Evolutionary conservation across 2,329 filamentous ascomycete species (phyloP), one percentile per base, ranked within the genome.

Genomic region (Nemania serpens): DNA sequence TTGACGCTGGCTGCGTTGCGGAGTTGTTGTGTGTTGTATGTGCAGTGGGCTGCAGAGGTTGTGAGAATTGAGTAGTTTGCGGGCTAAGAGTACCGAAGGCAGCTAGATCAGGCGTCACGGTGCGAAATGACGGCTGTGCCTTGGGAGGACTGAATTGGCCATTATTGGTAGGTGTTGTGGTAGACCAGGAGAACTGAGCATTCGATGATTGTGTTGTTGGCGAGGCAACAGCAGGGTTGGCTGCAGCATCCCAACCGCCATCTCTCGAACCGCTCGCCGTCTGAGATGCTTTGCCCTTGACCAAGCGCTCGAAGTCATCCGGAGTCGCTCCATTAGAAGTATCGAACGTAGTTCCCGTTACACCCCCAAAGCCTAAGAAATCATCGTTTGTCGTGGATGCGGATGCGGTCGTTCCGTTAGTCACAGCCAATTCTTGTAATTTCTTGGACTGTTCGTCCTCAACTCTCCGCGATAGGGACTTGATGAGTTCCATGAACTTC

Each of bases 371-470:
- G 2, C 85, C 86, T 76, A 91, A 83, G 66, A 91, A 89, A 68
- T 91, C 88, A 47, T 89, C 87, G 66, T 77, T 85, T 3, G 82
- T 77, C 2, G 79, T 79, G 2, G 82, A 77, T 2, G 79, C 79
- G 2, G 78, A 75, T 11, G 78, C 75, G n/a, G 75, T 69, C 6
- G 79, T 72, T 20, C 83, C 81, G 46, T 82, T 83, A 29, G 82
- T 80, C 9, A 78, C 82, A 1, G 87, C 86, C 7, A 98, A 82
- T 69, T 97, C 94, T 72, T 93, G 91, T 3, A 99, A 79, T 72
- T 97, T 98, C 70, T 87, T 88, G 6, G 84, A 90, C 70, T 98
- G 95, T 73, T 98, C 95, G 17, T 89, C 86, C 73, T 99, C 94
- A 36, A 99, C 91, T 58, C 88, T 87, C 17, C 83, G 79, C 0